Base-by-base conservation (phyloP, 2,329 filamentous ascomycete species). In the Ascomycota sp. region DNA sequence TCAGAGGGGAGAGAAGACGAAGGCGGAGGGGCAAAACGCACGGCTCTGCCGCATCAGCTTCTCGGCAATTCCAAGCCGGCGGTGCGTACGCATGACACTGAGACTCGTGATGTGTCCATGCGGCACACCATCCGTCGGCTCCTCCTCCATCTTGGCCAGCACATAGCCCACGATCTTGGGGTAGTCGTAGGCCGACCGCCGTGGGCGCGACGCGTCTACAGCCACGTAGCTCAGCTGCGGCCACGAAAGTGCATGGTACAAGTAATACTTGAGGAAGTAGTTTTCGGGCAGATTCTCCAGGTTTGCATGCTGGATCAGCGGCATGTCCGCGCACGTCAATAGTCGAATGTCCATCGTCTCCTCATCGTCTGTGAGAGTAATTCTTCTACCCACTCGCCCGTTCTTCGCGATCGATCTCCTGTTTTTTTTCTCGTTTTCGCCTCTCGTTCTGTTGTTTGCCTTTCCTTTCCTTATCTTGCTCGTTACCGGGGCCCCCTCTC, bases 181-280 rank as follows among this genome's bases (percentile, higher is more conserved):
- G 44, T 91, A 89, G 52, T 91, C 79, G 54, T 86, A 79, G 28
- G 75, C 74, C 1, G 75, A 71, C 50, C 75, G 75, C 42, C 68
- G 68, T 22, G 82, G 79, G 23, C 82, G 71, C 13, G 77, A 79
- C 33, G 85, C 75, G 53, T 95, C 86, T 44, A 98, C 83, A 42
- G 89, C 89, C 33, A 98, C 86, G 56, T 85, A 95, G 56, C 77
- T 86, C 40, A 98, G 72, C 58, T 95, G 86, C 27, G 89, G 89
- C 89, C 89, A 98, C 43, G 83, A 92, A 41, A 95, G 73, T 11
- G 86, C 85, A 57, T 98, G 89, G 69, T 98, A 98, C 47, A 98
- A 74, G 63, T 98, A 98, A 67, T 98, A 98, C 68, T 98, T 98
- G 58, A 93, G 80, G 55, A 95, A 95, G 69, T 98, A 98, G 65